Evolutionary conservation across 2,329 filamentous ascomycete species (phyloP), one percentile per base, ranked within the genome.

Genomic region (Sordariomycetes sp.): DNA sequence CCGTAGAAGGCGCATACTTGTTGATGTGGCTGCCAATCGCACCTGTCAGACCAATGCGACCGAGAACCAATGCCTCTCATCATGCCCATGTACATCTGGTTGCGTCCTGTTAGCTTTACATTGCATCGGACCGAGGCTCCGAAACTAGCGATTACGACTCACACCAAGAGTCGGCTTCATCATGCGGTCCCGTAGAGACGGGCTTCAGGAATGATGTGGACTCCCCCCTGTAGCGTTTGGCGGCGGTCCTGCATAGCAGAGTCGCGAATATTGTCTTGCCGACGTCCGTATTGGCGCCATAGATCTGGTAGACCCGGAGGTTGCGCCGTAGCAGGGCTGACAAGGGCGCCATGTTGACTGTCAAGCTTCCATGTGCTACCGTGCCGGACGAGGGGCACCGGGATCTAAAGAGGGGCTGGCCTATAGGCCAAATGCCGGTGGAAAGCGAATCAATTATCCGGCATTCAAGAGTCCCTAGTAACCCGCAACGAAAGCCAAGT

Each of bases 251-350:
- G 67, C 82, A 86, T 3, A 95, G 74, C 13, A 90, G 70, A 0
- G 87, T 90, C 1, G 86, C 85, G 59, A 90, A 79, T 35, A 95
- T 81, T 0, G 89, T 95, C 74, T 95, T 95, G 61, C 89, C 89
- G 28, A 94, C 87, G 62, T 88, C 82, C 0, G 89, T 94, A 64
- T 92, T 94, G 53, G 89, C 87, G 32, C 89, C 89, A 64, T 87
- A 95, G 42, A 95, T 74, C 69, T 94, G 89, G 63, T 88, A 80
- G 13, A 82, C 76, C 60, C 82, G 81, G 57, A 91, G 74, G 10
- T 79, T 80, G 60, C 84, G 82, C 81, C 84, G 89, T 42, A 90
- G 74, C 53, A 82, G 74, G 56, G 82, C 77, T 53, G 81, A 76
- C 55, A 82, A 70, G 28, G 79, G 78, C 57, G 73, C 64, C 70